Percentiles rank a stretch among this genome's conserved stretches.
Conservation (phyloP, 2,329 filamentous ascomycete genomes). For the Trichoderma sp. region DNA sequence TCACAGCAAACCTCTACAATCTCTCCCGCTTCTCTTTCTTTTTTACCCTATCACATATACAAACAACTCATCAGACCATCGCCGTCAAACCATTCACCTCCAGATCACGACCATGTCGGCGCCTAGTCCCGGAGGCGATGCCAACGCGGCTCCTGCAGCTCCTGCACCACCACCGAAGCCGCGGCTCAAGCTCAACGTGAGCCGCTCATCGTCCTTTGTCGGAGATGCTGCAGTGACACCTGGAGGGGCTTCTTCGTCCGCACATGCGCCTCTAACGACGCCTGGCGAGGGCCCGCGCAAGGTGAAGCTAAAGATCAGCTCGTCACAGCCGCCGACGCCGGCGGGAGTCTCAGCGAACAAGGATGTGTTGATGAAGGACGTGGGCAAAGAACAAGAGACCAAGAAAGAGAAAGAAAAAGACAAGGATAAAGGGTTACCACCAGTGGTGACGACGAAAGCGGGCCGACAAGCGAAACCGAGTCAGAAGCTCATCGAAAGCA, state of each 20-base stretch:
- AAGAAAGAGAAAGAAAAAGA: slow-evolving; percentile 7
- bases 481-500: slow-evolving; percentile 55
- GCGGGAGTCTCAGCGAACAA: slow-evolving; percentile 22
- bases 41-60: neutral
- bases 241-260: slow-evolving; percentile 17
- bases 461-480: slow-evolving; percentile 60
- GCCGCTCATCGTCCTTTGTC: slow-evolving; percentile 36
- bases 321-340: slow-evolving; percentile 41
- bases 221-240: slow-evolving; percentile 28
- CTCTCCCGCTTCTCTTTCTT: neutral
- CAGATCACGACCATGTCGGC: slow-evolving; percentile 30
- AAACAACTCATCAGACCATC: neutral
- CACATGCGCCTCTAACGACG: slow-evolving; percentile 23
- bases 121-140: slow-evolving; percentile 26
- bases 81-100: neutral
- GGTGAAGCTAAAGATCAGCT: slow-evolving; percentile 43
- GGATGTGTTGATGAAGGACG: slow-evolving; percentile 1
- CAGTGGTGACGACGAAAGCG: slow-evolving; percentile 54
- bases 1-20: neutral
- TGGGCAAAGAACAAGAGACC: slow-evolving; percentile 12
- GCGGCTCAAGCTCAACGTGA: slow-evolving; percentile 42
- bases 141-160: slow-evolving; percentile 27
- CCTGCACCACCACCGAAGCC: slow-evolving; percentile 35
- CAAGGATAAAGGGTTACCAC: slow-evolving; percentile 16
- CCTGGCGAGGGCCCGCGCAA: slow-evolving; percentile 37